phyloP scores from a whole-genome alignment of 306 rosid genomes.

The Vicia faba region DNA sequence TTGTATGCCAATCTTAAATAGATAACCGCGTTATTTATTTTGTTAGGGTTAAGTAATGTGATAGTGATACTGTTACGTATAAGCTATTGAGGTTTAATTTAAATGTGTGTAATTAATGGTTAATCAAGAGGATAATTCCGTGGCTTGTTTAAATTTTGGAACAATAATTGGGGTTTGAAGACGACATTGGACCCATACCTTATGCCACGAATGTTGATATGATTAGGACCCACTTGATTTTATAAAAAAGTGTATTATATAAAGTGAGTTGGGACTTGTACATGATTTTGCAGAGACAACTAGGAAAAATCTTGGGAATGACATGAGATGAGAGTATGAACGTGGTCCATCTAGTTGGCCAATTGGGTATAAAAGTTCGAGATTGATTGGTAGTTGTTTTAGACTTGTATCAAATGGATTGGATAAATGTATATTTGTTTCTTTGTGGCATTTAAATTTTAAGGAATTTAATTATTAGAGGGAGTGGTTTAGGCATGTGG shows the following conservation, averaged over 20 bases:
- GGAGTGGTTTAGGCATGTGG: slow-evolving; percentile 18
- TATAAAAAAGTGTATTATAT: not conserved
- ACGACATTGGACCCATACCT: not conserved
- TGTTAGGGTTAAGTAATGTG: slow-evolving; percentile 12
- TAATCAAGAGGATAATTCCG: not conserved
- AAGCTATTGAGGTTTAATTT: slow-evolving; percentile 7
- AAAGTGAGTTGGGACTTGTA: slow-evolving; percentile 26
- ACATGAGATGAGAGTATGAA: not conserved
- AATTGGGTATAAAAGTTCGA: slow-evolving; percentile 13
- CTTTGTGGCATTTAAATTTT: not conserved
- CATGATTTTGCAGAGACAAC: slow-evolving; percentile 36
- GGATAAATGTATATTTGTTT: not conserved
- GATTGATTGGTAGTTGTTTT: slow-evolving; percentile 2
- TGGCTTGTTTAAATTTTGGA: slow-evolving; percentile 30
- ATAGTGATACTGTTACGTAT: not conserved
- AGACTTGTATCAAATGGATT: slow-evolving; percentile 2
- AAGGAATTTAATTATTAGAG: slow-evolving; percentile 34
- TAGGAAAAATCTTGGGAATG: slow-evolving; percentile 43
- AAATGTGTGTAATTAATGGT: not conserved
- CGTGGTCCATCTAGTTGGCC: slow-evolving; percentile 39
- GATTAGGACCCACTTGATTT: not conserved
- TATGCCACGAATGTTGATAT: slow-evolving; percentile 31
- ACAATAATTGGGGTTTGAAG: slow-evolving; percentile 9
- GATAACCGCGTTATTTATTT: slow-evolving; percentile 35
- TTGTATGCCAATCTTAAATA: slow-evolving; percentile 6